Conservation (phyloP, 78 protist species). For the Anaeramoeba flamelloides region DNA sequence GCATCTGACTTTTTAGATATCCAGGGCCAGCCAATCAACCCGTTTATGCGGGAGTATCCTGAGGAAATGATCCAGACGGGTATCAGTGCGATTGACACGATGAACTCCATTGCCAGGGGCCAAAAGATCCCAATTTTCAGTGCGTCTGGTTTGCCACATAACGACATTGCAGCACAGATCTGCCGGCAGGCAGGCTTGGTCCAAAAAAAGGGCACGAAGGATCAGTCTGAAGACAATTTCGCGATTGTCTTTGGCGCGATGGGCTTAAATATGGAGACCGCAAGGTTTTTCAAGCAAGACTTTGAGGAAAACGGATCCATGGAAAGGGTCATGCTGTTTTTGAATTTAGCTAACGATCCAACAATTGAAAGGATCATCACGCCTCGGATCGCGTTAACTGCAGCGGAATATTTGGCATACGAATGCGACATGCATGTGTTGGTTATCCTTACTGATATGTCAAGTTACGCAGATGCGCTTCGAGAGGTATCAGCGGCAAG, state of each 20-base stretch:
- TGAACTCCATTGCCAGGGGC: conserved; percentile 98
- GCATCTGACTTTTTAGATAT: conserved; percentile 92
- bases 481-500: conserved; percentile 82
- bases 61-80: conserved; percentile 99
- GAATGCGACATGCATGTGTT: conserved; percentile 95
- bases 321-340: conserved; percentile 85
- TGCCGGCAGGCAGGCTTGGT: conserved; percentile 93
- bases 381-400: conserved; percentile 91
- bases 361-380: conserved; percentile 99
- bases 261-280: conserved; percentile 98
- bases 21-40: conserved; percentile 89
- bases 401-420: conserved; percentile 96
- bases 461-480: conserved; percentile 97
- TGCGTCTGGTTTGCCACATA: conserved; percentile 97
- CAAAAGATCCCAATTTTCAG: conserved; percentile 99
- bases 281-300: conserved; percentile 93
- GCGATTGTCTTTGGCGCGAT: conserved; percentile 99
- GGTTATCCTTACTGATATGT: conserved; percentile 97
- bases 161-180: conserved; percentile 96
- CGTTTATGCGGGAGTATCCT: conserved; percentile 86
- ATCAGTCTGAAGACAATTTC: conserved; percentile 78
- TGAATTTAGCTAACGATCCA: conserved; percentile 98
- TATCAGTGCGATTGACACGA: conserved; percentile 91
- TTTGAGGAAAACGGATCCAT: conserved; percentile 92
- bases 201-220: conserved; percentile 36